Conservation (phyloP, 1,284 basidiomycete genomes). For the Chiua sp. region DNA sequence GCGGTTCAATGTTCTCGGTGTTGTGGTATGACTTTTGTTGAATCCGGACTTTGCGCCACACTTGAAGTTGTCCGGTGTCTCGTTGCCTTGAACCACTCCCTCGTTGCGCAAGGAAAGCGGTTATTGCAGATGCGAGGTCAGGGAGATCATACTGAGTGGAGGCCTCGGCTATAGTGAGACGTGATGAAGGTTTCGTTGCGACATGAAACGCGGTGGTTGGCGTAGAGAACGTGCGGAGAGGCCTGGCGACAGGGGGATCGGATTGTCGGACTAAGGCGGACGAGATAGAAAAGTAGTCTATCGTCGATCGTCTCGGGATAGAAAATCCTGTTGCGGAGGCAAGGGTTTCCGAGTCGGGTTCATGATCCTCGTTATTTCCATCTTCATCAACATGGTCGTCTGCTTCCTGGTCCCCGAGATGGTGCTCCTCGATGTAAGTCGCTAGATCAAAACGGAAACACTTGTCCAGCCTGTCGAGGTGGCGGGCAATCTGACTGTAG, state of each 20-base stretch:
- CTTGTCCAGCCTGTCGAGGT: not conserved
- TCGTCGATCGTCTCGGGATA: too few species aligned
- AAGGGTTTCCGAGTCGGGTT: not conserved
- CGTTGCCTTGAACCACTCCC: not conserved
- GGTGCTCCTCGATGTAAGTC: not conserved
- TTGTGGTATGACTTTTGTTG: conserved; percentile 8
- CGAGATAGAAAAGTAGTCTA: not conserved
- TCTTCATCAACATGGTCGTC: not conserved
- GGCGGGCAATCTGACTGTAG: not conserved
- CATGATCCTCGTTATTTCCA: not conserved
- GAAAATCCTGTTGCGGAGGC: too few species aligned
- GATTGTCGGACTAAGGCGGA: not conserved
- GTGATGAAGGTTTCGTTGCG: too few species aligned
- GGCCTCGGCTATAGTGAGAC: conserved; percentile 3
- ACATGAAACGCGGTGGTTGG: too few species aligned
- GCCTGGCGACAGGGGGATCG: not conserved
- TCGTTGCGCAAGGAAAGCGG: not conserved
- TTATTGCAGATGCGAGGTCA: conserved; percentile 4
- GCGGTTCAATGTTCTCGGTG: not conserved
- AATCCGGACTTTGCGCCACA: conserved; percentile 5
- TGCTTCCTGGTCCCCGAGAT: too few species aligned
- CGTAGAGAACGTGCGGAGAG: not conserved
- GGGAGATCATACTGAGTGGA: conserved; percentile 2
- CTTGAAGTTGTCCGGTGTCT: not conserved
- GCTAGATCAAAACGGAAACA: not conserved